These are phyloP conservation scores for Gossypium rotundifolium DNA, from an alignment of 345 rosid genomes.

Conservation along the genomic window DNA sequence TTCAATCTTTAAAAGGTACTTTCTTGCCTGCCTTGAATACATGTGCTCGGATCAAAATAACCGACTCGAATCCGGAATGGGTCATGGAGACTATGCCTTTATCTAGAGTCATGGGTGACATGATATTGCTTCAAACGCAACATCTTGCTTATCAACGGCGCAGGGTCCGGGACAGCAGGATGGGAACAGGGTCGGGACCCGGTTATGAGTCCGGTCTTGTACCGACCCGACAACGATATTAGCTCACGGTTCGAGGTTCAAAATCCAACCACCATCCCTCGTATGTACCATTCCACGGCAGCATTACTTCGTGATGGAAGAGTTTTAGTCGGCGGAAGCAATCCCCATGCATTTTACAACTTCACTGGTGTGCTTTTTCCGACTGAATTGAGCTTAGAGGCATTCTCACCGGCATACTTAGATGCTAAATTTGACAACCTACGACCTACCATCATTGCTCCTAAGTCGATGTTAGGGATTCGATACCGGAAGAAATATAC, in stretches of 20 bases:
- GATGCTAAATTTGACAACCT: constrained; percentile 19
- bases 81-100: constrained; percentile 16
- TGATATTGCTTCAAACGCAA: constrained; percentile 56
- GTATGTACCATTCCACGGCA: constrained; percentile 87
- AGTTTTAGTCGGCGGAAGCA: constrained; percentile 80
- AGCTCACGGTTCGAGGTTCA: constrained; percentile 43
- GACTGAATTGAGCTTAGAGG: constrained; percentile 65
- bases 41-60: constrained; percentile 19
- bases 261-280: constrained; percentile 48
- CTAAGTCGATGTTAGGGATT: constrained; percentile 20
- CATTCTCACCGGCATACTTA: constrained; percentile 59
- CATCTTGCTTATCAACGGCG: background rate
- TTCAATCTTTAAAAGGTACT: background rate
- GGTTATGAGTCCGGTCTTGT: constrained; percentile 14
- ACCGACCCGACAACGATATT: constrained; percentile 33
- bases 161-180: background rate
- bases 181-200: background rate
- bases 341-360: constrained; percentile 49
- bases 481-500: constrained; percentile 21
- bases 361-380: constrained; percentile 58
- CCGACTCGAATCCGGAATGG: background rate
- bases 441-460: constrained; percentile 42
- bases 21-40: background rate
- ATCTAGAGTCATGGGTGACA: constrained; percentile 75
- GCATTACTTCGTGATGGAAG: constrained; percentile 63